phyloP scores from a whole-genome alignment of 495 filamentous ascomycete genomes.

The Aspergillus mulundensis region DNA sequence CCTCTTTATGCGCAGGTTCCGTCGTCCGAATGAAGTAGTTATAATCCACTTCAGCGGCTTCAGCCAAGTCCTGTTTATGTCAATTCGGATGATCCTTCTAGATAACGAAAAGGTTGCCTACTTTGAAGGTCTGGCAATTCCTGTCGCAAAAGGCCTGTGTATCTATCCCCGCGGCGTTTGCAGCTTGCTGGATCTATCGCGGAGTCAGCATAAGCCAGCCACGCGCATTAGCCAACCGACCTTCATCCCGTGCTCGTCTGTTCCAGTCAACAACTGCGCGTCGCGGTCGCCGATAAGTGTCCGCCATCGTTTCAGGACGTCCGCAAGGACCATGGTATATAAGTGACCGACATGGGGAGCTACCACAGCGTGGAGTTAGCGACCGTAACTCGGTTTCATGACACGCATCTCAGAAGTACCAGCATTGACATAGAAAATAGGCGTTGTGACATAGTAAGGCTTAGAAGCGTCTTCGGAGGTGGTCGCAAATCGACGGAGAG shows the following conservation, averaged over 20 bases:
- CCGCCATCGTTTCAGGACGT: conserved; percentile 92
- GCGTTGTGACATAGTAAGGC: conserved; percentile 93
- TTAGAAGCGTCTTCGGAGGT: conserved; percentile 45
- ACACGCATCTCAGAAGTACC: conserved; percentile 52
- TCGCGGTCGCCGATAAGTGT: conserved; percentile 59
- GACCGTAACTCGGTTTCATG: too few species aligned
- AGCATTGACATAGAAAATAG: conserved; percentile 99
- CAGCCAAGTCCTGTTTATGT: conserved; percentile 56
- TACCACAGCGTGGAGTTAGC: conserved; percentile 34
- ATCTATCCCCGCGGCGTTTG: conserved; percentile 58
- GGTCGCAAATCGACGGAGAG: conserved; percentile 33
- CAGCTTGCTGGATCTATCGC: conserved; percentile 74
- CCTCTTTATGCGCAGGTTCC: conserved; percentile 71
- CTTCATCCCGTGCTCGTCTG: conserved; percentile 98
- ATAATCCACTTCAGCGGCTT: conserved; percentile 60
- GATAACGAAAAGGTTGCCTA: conserved; percentile 11
- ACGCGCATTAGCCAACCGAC: conserved; percentile 23
- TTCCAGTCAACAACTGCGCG: conserved; percentile 81
- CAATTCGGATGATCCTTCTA: not conserved
- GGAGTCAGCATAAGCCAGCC: conserved; percentile 16
- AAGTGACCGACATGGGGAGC: conserved; percentile 94
- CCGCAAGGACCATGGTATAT: conserved; percentile 85
- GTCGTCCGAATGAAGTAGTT: conserved; percentile 92
- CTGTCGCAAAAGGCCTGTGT: conserved; percentile 59
- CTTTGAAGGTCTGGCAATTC: conserved; percentile 48